Evolutionary conservation across 352 stramenopile species (phyloP).

Genomic region (Phytophthora kernoviae): DNA sequence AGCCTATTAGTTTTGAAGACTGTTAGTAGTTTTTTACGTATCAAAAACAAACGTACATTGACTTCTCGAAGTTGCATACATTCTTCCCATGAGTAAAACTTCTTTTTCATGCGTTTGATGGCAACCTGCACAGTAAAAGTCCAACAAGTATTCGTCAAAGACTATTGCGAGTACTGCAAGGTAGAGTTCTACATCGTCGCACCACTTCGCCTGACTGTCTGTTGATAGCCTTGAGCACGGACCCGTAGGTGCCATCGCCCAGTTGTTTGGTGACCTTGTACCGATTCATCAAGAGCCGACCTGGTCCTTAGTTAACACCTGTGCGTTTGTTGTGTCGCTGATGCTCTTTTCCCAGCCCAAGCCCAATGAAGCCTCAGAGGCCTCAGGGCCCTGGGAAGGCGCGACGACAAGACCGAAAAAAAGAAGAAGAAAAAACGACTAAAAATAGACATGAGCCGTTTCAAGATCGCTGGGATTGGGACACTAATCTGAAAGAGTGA

Average conservation of each 20-base stretch:
- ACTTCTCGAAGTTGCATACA: constrained; percentile 98
- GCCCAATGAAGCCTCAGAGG: constrained; percentile 13
- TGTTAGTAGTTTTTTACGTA: background rate
- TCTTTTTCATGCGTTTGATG: constrained; percentile 99
- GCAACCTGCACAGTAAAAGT: constrained; percentile 66
- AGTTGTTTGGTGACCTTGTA: constrained; percentile 97
- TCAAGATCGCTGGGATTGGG: constrained; percentile 17
- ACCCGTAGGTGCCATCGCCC: constrained; percentile 96
- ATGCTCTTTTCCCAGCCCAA: constrained; percentile 28
- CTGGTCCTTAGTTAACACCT: constrained; percentile 2
- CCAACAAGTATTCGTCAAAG: background rate
- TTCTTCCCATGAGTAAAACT: constrained; percentile 96
- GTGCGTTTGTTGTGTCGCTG: no score
- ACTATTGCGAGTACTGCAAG: background rate
- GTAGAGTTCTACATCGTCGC: constrained; percentile 14
- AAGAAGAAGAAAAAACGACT: constrained; percentile 12
- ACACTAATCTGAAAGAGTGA: no score
- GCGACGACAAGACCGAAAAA: constrained; percentile 1
- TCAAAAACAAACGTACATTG: constrained; percentile 66
- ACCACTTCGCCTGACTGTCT: constrained; percentile 93
- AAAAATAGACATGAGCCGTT: constrained; percentile 31
- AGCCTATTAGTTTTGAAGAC: constrained; percentile 2
- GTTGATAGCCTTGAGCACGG: constrained; percentile 95
- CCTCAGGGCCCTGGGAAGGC: constrained; percentile 16
- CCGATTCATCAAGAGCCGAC: constrained; percentile 82